Percentiles rank a stretch among this genome's conserved stretches.
Evolutionary conservation across 179 eudicot species (phyloP).

Genomic region (Silene coronaria): DNA sequence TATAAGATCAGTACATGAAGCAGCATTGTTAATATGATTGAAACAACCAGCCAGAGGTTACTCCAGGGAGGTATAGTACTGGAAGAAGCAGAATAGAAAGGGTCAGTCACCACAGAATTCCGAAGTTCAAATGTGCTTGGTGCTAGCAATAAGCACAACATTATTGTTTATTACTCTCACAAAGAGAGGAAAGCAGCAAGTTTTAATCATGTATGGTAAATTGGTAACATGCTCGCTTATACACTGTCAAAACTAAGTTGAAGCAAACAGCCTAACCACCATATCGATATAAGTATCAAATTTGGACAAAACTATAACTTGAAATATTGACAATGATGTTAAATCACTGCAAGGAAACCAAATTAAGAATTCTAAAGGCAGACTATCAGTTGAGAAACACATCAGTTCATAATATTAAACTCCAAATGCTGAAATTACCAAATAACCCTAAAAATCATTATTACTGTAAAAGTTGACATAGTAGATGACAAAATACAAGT

Average conservation of each 20-base stretch:
- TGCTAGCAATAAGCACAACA: not conserved
- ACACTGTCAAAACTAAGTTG: not conserved
- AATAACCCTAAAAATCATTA: no score
- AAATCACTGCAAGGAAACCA: not conserved
- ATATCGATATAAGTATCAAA: not conserved
- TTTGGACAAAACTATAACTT: not conserved
- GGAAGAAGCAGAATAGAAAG: conserved; percentile 14
- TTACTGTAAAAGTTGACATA: no score
- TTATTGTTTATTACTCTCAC: not conserved
- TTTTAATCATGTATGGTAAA: not conserved
- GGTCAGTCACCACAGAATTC: conserved; percentile 12
- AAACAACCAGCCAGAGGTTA: conserved; percentile 90
- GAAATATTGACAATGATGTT: not conserved
- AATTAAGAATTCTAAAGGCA: not conserved
- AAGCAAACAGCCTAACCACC: not conserved
- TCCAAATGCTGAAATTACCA: no score
- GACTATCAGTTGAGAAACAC: not conserved
- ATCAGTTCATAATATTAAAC: not conserved
- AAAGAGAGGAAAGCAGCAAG: not conserved
- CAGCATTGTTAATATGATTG: conserved; percentile 81
- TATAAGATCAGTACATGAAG: conserved; percentile 84
- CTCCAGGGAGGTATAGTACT: conserved; percentile 97
- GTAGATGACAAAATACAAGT: no score
- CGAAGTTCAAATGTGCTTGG: not conserved
- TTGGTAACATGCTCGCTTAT: not conserved